Conservation (phyloP, 129 eudicot species). For the Sambucus nigra region DNA sequence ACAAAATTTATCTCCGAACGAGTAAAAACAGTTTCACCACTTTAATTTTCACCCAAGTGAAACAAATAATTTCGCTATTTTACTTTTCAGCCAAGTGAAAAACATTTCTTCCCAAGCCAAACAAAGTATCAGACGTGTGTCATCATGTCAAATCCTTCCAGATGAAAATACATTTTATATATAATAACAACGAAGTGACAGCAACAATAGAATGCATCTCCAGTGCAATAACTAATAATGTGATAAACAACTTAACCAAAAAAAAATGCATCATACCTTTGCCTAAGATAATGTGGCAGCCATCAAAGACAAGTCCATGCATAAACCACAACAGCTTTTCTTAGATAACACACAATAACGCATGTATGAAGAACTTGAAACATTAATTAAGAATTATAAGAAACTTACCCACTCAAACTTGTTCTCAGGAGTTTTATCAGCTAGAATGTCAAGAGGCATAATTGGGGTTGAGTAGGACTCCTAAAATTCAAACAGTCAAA, state of each 20-base stretch:
- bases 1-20: no score
- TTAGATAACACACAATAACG: constrained; percentile 16
- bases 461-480: constrained; percentile 83
- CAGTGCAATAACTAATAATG: neutral
- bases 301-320: constrained; percentile 30
- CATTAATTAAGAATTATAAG: neutral
- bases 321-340: constrained; percentile 15
- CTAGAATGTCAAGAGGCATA: constrained; percentile 69
- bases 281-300: constrained; percentile 37
- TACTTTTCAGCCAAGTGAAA: no score
- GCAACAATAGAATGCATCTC: neutral
- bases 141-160: neutral
- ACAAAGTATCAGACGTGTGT: no score
- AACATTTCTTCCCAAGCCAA: no score
- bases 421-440: constrained; percentile 59
- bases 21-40: no score
- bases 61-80: no score
- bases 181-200: neutral
- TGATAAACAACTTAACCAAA: neutral
- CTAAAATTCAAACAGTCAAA: constrained; percentile 23
- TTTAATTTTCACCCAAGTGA: no score
- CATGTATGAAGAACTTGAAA: neutral
- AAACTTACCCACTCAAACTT: constrained; percentile 53
- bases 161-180: neutral
- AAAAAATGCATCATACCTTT: constrained; percentile 34